A percentile compares a stretch with the other conserved stretches of the same genome.
Conservation (phyloP, 2,329 filamentous ascomycete species). For the Triangularia verruculosa region DNA sequence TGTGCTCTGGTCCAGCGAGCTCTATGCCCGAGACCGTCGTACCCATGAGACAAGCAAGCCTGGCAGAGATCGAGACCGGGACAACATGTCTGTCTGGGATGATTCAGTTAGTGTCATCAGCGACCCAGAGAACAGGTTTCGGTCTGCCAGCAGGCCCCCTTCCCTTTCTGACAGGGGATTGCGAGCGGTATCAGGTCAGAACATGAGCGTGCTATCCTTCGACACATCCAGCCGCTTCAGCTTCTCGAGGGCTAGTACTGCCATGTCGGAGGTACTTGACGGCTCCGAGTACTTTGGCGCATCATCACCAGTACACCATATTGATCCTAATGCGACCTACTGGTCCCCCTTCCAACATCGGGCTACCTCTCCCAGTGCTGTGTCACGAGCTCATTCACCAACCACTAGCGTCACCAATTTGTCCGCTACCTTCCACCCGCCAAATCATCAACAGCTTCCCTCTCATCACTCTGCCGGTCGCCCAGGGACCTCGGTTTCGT, state of each 20-base stretch:
- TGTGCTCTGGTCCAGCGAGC: slow-evolving; percentile 86
- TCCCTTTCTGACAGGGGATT: slow-evolving; percentile 54
- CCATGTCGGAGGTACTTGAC: slow-evolving; percentile 64
- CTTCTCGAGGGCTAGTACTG: slow-evolving; percentile 53
- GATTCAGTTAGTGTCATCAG: slow-evolving; percentile 54
- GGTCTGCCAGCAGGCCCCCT: slow-evolving; percentile 44
- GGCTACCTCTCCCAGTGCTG: slow-evolving; percentile 60
- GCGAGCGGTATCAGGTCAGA: slow-evolving; percentile 57
- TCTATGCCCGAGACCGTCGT: slow-evolving; percentile 76
- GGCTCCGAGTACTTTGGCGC: slow-evolving; percentile 68
- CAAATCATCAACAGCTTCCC: slow-evolving; percentile 41
- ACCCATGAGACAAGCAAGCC: slow-evolving; percentile 48
- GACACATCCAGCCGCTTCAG: slow-evolving; percentile 63
- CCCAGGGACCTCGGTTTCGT: slow-evolving; percentile 64
- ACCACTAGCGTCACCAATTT: slow-evolving; percentile 60
- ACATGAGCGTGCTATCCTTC: slow-evolving; percentile 66
- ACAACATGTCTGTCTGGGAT: slow-evolving; percentile 45
- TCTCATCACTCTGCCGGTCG: slow-evolving; percentile 51
- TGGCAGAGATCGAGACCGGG: slow-evolving; percentile 46
- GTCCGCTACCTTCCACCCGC: slow-evolving; percentile 47
- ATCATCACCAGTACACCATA: slow-evolving; percentile 65
- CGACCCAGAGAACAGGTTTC: slow-evolving; percentile 51
- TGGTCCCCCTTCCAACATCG: slow-evolving; percentile 80
- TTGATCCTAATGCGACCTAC: slow-evolving; percentile 75
- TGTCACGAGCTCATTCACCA: slow-evolving; percentile 59